Conservation (phyloP, 176 grass and related monocot species). For the Musa schizocarpa region DNA sequence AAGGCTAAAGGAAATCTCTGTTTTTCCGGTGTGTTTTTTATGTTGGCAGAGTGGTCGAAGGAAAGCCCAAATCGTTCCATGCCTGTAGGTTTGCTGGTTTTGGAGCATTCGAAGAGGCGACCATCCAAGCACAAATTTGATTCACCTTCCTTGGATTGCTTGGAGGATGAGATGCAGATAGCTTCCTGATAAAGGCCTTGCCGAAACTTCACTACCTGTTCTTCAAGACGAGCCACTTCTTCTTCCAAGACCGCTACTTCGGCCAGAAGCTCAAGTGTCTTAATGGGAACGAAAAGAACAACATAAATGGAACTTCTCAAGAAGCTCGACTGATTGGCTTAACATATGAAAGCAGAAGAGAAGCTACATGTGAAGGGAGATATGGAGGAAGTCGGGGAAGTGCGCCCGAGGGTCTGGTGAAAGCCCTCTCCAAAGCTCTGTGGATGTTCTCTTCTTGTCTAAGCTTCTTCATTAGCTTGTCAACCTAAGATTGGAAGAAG, state of each 20-base stretch:
- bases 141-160: conserved; percentile 22
- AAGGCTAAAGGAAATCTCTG: neutral
- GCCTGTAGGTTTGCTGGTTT: conserved; percentile 12
- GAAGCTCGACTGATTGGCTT: neutral
- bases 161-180: conserved; percentile 45
- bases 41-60: conserved; percentile 17
- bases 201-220: conserved; percentile 94
- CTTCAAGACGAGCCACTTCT: conserved; percentile 87
- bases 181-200: conserved; percentile 90
- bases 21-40: conserved; percentile 37
- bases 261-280: conserved; percentile 87
- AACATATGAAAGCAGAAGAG: neutral
- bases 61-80: conserved; percentile 19
- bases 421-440: conserved; percentile 84
- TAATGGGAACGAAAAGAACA: conserved; percentile 14
- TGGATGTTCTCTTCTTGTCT: conserved; percentile 96
- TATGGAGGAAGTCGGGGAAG: conserved; percentile 95
- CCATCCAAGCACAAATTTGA: neutral
- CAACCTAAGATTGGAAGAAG: conserved; percentile 28
- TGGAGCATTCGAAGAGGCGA: neutral
- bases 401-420: conserved; percentile 82
- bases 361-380: conserved; percentile 61
- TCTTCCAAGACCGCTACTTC: conserved; percentile 97
- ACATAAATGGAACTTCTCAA: neutral
- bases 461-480: conserved; percentile 95